phyloP scores from a whole-genome alignment of 169 alveolate species.

The Plasmodium vinckei region DNA sequence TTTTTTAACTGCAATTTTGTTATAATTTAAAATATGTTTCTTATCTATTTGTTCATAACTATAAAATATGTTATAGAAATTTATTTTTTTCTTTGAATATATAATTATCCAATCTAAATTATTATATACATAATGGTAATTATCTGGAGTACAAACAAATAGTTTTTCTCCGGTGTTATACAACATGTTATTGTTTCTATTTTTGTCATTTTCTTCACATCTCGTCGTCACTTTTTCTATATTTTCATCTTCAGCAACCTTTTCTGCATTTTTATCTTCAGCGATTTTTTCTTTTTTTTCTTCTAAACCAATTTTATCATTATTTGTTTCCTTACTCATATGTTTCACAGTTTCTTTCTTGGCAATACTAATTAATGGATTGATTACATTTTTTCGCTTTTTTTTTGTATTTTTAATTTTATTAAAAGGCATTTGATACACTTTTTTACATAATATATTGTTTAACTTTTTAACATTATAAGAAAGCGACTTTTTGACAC shows the following conservation, averaged over 20 bases:
- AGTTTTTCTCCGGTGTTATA: conserved; percentile 2
- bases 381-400: background rate
- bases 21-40: conserved; percentile 21
- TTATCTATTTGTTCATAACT: conserved; percentile 15
- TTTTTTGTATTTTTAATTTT: conserved; percentile 8
- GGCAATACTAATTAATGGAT: background rate
- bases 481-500: conserved; percentile 14
- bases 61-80: conserved; percentile 25
- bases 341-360: background rate
- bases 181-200: background rate
- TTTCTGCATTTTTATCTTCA: background rate
- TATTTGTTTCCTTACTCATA: background rate
- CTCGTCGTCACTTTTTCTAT: background rate
- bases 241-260: background rate
- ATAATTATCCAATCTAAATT: conserved; percentile 50
- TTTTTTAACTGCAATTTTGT: conserved; percentile 10
- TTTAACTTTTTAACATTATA: conserved; percentile 30
- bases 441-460: background rate
- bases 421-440: conserved; percentile 11
- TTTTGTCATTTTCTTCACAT: background rate
- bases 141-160: conserved; percentile 62
- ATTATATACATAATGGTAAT: conserved; percentile 49
- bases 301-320: background rate
- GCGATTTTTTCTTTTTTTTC: background rate
- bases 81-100: conserved; percentile 6